Percentiles rank a stretch among this genome's conserved stretches.
These are phyloP conservation scores for Tuctoria greenei DNA, from an alignment of 176 grass and related monocot genomes.

Conservation along the genomic window DNA sequence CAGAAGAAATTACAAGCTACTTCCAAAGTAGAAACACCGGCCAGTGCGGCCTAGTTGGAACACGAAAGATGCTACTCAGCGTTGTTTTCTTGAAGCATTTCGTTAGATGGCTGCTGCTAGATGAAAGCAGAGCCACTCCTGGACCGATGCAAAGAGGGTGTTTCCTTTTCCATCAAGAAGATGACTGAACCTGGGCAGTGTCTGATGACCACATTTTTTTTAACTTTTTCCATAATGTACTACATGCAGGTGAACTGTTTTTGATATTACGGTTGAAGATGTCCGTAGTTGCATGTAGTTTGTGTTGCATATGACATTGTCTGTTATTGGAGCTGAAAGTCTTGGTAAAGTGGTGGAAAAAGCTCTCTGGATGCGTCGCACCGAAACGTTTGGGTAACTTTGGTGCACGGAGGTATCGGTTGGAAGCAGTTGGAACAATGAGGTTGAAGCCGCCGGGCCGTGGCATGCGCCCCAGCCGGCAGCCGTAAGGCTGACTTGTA, in stretches of 20 bases:
- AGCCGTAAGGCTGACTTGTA: too few species aligned
- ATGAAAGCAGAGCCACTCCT: background rate
- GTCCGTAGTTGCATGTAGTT: background rate
- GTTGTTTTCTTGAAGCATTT: slow-evolving; percentile 6
- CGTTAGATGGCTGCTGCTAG: slow-evolving; percentile 17
- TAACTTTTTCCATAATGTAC: background rate
- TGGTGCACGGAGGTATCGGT: too few species aligned
- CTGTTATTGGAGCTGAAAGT: too few species aligned
- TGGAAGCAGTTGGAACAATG: too few species aligned
- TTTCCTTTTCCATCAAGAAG: background rate
- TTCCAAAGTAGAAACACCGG: slow-evolving; percentile 31
- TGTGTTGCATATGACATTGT: background rate
- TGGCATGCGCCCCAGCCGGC: too few species aligned
- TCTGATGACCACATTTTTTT: background rate
- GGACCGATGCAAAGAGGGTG: background rate
- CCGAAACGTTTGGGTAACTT: too few species aligned
- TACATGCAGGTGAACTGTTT: background rate
- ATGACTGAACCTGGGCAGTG: background rate
- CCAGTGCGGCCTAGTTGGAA: slow-evolving; percentile 26
- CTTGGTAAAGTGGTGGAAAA: too few species aligned
- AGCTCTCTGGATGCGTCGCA: too few species aligned
- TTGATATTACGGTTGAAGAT: background rate
- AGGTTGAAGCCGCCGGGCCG: too few species aligned
- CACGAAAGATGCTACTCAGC: background rate
- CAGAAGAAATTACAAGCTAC: slow-evolving; percentile 47